Percentiles rank a stretch among this genome's conserved stretches.
Evolutionary conservation across 768 basidiomycete species (phyloP).

Genomic region (Termitomyces sp.): DNA sequence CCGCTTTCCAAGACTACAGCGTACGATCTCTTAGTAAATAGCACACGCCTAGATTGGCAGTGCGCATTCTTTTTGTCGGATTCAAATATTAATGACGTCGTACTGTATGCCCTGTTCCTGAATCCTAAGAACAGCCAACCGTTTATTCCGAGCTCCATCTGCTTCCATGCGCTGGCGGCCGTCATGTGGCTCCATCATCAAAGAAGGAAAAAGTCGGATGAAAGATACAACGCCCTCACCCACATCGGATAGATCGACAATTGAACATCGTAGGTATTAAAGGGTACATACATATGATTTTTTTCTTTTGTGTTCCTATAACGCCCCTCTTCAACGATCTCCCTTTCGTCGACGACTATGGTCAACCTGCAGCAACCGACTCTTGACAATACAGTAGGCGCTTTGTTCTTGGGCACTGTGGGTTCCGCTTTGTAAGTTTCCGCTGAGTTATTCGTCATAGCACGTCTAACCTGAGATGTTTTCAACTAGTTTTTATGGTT

Average conservation of each 20-base stretch:
- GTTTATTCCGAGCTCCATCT: not conserved
- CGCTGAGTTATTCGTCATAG: not conserved
- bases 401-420: slow-evolving; percentile 31
- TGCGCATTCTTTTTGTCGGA: not conserved
- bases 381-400: slow-evolving; percentile 38
- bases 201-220: not conserved
- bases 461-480: not conserved
- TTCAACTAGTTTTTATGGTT: slow-evolving; percentile 31
- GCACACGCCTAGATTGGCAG: too few relatives aligned
- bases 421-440: slow-evolving; percentile 30
- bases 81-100: not conserved
- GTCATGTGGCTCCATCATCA: not conserved
- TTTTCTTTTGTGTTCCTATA: slow-evolving; percentile 1
- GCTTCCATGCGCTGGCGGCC: not conserved
- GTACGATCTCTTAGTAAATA: too few relatives aligned
- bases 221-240: slow-evolving; percentile 2
- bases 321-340: not conserved
- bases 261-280: not conserved
- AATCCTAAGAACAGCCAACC: not conserved
- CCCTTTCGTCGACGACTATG: slow-evolving; percentile 9
- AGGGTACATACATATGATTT: not conserved
- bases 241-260: slow-evolving; percentile 5
- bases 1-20: not conserved
- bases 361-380: slow-evolving; percentile 26
- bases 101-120: not conserved